These are phyloP conservation scores for Boletus patriciae DNA, from an alignment of 768 basidiomycete species.

Conservation along the genomic window DNA sequence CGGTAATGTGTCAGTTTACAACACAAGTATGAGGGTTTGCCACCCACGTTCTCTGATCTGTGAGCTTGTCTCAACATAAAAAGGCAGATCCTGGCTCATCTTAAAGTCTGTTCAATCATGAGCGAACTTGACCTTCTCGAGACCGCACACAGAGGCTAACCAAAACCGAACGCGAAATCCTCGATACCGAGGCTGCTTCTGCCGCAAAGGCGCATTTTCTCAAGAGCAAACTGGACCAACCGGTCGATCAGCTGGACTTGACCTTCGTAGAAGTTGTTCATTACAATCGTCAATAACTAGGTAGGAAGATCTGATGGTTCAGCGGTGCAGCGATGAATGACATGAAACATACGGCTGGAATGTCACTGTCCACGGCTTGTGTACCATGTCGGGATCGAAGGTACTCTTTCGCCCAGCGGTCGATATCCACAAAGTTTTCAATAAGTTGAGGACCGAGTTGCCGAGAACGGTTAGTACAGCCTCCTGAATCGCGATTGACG, in stretches of 20 bases:
- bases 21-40: not conserved
- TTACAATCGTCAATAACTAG: conserved; percentile 31
- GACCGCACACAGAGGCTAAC: conserved; percentile 14
- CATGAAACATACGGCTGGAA: conserved; percentile 20
- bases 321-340: not conserved
- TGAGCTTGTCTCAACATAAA: conserved; percentile 27
- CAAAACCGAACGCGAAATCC: conserved; percentile 33
- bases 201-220: conserved; percentile 22
- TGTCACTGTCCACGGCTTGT: conserved; percentile 14
- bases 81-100: conserved; percentile 34
- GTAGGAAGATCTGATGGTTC: not conserved
- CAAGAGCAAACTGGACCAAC: conserved; percentile 25
- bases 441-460: conserved; percentile 31
- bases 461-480: conserved; percentile 14
- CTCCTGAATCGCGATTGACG: conserved; percentile 25
- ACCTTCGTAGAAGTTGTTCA: conserved; percentile 33
- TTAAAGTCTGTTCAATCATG: conserved; percentile 20
- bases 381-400: conserved; percentile 23
- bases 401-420: conserved; percentile 29
- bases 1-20: conserved; percentile 3
- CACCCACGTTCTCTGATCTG: conserved; percentile 28
- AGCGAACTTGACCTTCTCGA: not conserved
- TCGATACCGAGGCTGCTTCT: conserved; percentile 18
- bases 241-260: conserved; percentile 30
- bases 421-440: conserved; percentile 32